Evolutionary conservation across 2,329 filamentous ascomycete species (phyloP), one percentile per base, ranked within the genome.

Genomic region (Fusarium luffae): DNA sequence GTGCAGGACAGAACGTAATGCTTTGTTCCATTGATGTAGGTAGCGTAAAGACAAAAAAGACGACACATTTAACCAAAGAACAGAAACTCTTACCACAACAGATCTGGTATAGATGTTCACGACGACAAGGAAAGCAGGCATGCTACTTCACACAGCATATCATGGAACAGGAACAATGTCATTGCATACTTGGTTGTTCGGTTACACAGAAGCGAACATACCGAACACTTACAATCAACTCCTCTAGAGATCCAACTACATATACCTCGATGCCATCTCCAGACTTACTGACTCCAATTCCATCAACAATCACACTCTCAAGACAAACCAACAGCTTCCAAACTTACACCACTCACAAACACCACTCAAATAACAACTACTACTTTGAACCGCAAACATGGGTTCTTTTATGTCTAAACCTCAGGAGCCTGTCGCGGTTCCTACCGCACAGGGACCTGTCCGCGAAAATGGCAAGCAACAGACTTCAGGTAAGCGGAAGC

Each of bases 61-160:
- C 18, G 7, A n/a, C 5, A 37, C 0, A 7, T 1, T 12, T 12
- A 12, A n/a, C 10, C 3, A 37, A n/a, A n/a, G 34, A 12, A 7
- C 3, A 37, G 18, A 37, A 37, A n/a, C 3, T 7, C 9, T 37
- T n/a, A 37, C 34, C 34, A 37, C 1, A 12, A 37, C n/a, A n/a
- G 18, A 4, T 37, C 34, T 37, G 18, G 0, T n/a, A 37, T 12
- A 7, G 18, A 12, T 37, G 34, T n/a, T 37, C 18, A 37, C n/a
- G 34, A 37, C 34, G 1, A 37, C 18, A 37, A 37, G 18, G 34
- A n/a, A n/a, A 37, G 18, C 5, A 37, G 34, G 18, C 7, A 12
- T n/a, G 34, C n/a, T 37, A 12, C 18, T n/a, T 2, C 18, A 37
- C 18, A 37, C 18, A n/a, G 10, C 18, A n/a, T 2, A n/a, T 3